Base-by-base conservation (phyloP, 495 filamentous ascomycete genomes). In the Aspergillus cristatus region DNA sequence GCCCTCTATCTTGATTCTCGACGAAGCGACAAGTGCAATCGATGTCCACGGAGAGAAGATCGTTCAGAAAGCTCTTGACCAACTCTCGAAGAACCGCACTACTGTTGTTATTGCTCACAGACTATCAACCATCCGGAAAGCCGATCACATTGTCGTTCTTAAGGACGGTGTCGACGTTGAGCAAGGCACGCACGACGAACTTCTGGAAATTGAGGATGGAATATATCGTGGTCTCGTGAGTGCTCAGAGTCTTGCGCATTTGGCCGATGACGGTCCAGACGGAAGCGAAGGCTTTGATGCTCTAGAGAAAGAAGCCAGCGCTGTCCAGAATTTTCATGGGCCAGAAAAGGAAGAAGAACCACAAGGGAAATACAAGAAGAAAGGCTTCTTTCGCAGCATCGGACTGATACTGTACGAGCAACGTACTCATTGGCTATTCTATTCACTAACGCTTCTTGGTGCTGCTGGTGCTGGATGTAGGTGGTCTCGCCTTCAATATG, bases 1-100 rank as follows among this genome's bases (percentile, higher is more conserved):
- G 45, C 88, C 88, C 1, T 81, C 80, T 50, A 82, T 95, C 50
- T 67, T 95, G 5, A 65, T 95, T 6, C 53, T 75, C 3, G 72
- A 74, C 30, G 73, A 77, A 48, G 62, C 60, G 0, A 74, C 71
- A 0, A 66, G 58, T 35, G 62, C 74, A 0, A 56, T 79, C 7
- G 75, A 79, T 55, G 47, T 70, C 4, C 51, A 40, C 1, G 57
- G 52, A 2, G 74, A 78, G 36, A 56, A 45, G 18, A 39, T 67
- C 1, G 64, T 81, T 1, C 72, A 74, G 32, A 60, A 66, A 11
- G 68, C 53, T 15, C 63, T 61, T 7, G 63, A 62, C 33, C 51
- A 44, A 37, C 64, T 62, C 13, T 70, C 51, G 34, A 55, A 45
- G 43, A 36, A 51, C 18, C 42, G 58, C 40, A 70, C 66, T 2